Evolutionary conservation across 208 protist genomes (phyloP), one percentile per base, ranked within the genome.

Genomic region (Acanthamoeba polyphaga): DNA sequence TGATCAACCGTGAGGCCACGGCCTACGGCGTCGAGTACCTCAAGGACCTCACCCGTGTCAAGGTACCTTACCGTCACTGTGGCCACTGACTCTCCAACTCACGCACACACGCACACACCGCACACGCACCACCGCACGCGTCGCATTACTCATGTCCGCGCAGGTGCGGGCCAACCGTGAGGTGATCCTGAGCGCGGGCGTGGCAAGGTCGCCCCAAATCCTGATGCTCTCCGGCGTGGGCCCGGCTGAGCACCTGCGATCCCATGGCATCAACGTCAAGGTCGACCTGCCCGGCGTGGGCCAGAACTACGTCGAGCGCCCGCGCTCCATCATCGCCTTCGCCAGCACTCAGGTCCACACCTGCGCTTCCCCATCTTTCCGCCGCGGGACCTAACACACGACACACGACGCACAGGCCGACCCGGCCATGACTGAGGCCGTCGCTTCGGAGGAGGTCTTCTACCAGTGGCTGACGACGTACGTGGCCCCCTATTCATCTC

Each of bases 241-340:
- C 29, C 84, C 84, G 0, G 10, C 7, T 24, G 72, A 70, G 62
- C 43, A 96, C 46, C 96, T 97, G 10, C 6, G 60, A 2, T 58
- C 80, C 10, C 24, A 80, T 10, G 66, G 80, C 58, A 93, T 97
- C 70, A 0, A 24, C 27, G 43, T 84, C 38, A 82, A 95, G 51
- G 3, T 46, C 34, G 68, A 97, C 55, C 84, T 96, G 34, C 60
- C 55, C 8, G 89, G 90, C 76, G 97, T 98, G 15, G 97, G 97
- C 27, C 43, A 94, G 34, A 97, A 98, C 96, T 94, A 98, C 46
- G 95, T 97, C 66, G 97, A 98, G 60, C 97, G 98, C 29, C 95
- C 95, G 2, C 66, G 66, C 58, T 53, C 91, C 2, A 8, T 82
- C 15, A 13, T 96, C 38, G 64, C n/a, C 24, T 95, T 58, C 82